These are phyloP conservation scores for Brassica nigra DNA, from an alignment of 345 rosid genomes.

Conservation along the genomic window DNA sequence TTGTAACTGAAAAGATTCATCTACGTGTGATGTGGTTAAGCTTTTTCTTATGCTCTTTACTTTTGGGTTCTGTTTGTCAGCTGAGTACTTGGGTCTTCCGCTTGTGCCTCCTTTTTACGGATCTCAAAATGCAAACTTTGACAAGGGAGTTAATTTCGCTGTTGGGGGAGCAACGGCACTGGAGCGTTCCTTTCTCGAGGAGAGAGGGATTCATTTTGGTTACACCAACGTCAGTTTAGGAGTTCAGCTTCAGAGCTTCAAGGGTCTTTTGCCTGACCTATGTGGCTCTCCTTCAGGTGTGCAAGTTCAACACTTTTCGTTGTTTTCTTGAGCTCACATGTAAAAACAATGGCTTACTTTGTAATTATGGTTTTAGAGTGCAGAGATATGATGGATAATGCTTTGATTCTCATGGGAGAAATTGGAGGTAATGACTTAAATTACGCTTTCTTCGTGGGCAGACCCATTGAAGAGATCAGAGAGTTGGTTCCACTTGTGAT, in stretches of 20 bases:
- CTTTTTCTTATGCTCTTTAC: not conserved
- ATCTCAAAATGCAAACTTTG: constrained; percentile 30
- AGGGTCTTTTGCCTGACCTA: constrained; percentile 39
- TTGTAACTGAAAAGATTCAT: not conserved
- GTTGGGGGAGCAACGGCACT: constrained; percentile 55
- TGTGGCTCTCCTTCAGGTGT: constrained; percentile 43
- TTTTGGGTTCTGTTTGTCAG: constrained; percentile 24
- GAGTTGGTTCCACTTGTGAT: constrained; percentile 46
- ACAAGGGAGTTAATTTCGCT: constrained; percentile 54
- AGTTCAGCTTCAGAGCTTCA: constrained; percentile 50
- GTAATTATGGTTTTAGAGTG: constrained; percentile 23
- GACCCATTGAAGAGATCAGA: constrained; percentile 27
- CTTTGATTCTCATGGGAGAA: constrained; percentile 60
- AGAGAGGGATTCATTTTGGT: constrained; percentile 33
- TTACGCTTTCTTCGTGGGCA: constrained; percentile 11
- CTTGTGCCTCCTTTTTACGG: constrained; percentile 45
- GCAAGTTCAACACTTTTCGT: not conserved
- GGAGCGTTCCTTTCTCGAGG: constrained; percentile 27
- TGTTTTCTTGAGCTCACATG: not conserved
- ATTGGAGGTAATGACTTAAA: constrained; percentile 63
- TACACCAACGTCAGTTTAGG: constrained; percentile 39
- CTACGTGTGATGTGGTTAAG: too few species aligned
- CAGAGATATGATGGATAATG: constrained; percentile 36
- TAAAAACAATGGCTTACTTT: not conserved
- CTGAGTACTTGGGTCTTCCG: constrained; percentile 48